Base-by-base conservation (phyloP, 2,329 filamentous ascomycete genomes). In the Chaetomium strumarium region DNA sequence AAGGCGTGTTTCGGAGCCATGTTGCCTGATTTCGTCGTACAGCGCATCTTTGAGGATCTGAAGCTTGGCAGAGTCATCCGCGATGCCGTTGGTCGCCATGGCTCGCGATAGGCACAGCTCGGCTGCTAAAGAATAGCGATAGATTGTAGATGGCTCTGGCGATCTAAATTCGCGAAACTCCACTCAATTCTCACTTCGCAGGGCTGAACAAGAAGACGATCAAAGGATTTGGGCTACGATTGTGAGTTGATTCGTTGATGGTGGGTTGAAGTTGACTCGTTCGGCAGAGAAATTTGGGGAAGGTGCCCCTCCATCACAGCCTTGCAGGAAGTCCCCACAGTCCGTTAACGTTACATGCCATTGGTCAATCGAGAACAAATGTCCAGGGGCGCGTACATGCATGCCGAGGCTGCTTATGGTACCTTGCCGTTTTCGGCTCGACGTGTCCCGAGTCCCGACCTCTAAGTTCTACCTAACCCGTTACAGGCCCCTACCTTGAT, bases 1-100 rank as follows among this genome's bases (percentile, higher is more conserved):
- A 46, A 80, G 67, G 43, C 72, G 71, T 36, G 72, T 68, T 40
- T 72, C 68, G 55, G 73, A 70, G 55, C 74, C 73, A 16, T 73
- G 72, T 56, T 78, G 75, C 59, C 72, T 71, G 60, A 77, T 79
- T 31, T 74, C 73, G 45, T 80, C 75, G 67, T 83, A 83, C 38
- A 83, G 75, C 13, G 74, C 72, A 58, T 78, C 70, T 63, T 83
- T 82, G 63, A 78, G 74, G 51, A 79, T 70, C 37, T 67, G 63
- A 51, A 79, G 63, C 68, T 80, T 80, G 40, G 64, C 56, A 29
- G 42, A 33, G 33, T 60, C 54, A 20, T 49, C 57, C 42, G 46
- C 52, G 5, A 14, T 33, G 24, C 38, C 39, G 44, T 42, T 48
- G 31, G 55, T 51, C 51, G 57, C 58, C 53, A 56, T 58, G 44